Percentiles rank a stretch among this genome's conserved stretches.
Evolutionary conservation across 352 stramenopile genomes (phyloP).

Genomic region (Pythium inflatum): DNA sequence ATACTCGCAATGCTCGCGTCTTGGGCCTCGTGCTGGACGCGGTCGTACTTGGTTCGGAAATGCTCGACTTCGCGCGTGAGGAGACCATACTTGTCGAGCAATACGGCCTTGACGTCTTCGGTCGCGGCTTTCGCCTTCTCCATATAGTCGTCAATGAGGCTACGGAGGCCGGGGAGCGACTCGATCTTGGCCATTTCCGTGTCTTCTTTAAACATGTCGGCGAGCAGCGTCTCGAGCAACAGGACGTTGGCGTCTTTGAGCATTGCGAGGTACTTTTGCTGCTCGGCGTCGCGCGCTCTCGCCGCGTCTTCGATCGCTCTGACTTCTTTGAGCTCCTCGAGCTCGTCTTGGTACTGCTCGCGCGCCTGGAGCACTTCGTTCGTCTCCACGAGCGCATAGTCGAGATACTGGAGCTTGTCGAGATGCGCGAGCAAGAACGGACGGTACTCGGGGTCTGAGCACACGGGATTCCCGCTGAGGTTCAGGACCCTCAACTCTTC

Average conservation of each 20-base stretch:
- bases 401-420: constrained; percentile 92
- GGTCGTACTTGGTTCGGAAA: constrained; percentile 67
- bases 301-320: constrained; percentile 85
- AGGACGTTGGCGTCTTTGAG: constrained; percentile 88
- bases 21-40: constrained; percentile 57
- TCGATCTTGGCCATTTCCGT: constrained; percentile 92
- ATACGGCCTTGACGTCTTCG: constrained; percentile 81
- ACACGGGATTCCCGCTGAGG: constrained; percentile 92
- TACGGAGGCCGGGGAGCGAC: constrained; percentile 86
- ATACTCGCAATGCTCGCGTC: constrained; percentile 79
- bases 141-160: constrained; percentile 90
- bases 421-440: constrained; percentile 92
- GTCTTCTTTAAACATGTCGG: constrained; percentile 94
- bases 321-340: constrained; percentile 85
- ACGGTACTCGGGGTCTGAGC: constrained; percentile 90
- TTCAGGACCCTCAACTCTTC: constrained; percentile 91
- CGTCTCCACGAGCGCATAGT: constrained; percentile 90
- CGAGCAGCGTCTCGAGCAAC: constrained; percentile 86
- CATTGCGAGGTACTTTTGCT: constrained; percentile 79
- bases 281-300: constrained; percentile 71
- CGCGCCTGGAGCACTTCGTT: constrained; percentile 76
- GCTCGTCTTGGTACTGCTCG: constrained; percentile 91
- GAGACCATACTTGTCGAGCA: constrained; percentile 73
- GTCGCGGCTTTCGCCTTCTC: constrained; percentile 81
- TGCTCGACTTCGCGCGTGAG: constrained; percentile 63